A percentile compares a stretch with the other conserved stretches of the same genome.
Evolutionary conservation across 2,329 filamentous ascomycete genomes (phyloP).

Genomic region (Botrytis porri): DNA sequence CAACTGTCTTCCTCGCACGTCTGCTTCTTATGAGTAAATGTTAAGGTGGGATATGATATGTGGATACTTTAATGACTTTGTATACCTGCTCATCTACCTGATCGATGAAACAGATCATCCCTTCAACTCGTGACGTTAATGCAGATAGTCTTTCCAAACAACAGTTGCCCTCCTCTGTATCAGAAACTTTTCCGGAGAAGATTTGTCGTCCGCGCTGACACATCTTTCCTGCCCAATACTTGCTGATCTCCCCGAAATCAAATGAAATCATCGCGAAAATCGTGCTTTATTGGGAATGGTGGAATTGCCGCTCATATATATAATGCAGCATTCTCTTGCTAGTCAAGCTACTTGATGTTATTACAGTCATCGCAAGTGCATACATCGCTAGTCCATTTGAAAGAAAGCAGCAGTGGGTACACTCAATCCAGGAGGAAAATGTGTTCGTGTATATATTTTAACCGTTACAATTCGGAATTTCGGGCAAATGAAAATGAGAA

Average conservation of each 20-base stretch:
- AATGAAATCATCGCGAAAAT: background rate
- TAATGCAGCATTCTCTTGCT: background rate
- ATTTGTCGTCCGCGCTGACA: background rate
- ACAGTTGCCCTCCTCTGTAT: background rate
- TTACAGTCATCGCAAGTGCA: background rate
- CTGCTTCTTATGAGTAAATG: rapidly evolving
- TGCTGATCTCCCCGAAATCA: background rate
- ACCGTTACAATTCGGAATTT: background rate
- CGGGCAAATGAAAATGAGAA: background rate
- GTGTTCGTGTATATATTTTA: background rate
- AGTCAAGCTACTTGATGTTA: background rate
- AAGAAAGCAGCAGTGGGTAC: background rate
- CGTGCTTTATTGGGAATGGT: background rate
- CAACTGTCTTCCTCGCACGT: background rate
- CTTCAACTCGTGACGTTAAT: background rate
- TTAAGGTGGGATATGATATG: background rate
- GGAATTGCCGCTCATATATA: background rate
- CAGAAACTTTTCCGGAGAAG: background rate
- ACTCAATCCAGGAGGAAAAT: background rate
- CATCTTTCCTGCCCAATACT: background rate
- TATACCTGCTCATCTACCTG: background rate
- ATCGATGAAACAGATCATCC: background rate
- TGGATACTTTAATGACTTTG: background rate
- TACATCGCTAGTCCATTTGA: background rate
- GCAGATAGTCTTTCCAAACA: background rate